Percentiles rank a stretch among this genome's conserved stretches.
These are phyloP conservation scores for Hericium alpestre DNA, from an alignment of 768 basidiomycete species.

Conservation along the genomic window DNA sequence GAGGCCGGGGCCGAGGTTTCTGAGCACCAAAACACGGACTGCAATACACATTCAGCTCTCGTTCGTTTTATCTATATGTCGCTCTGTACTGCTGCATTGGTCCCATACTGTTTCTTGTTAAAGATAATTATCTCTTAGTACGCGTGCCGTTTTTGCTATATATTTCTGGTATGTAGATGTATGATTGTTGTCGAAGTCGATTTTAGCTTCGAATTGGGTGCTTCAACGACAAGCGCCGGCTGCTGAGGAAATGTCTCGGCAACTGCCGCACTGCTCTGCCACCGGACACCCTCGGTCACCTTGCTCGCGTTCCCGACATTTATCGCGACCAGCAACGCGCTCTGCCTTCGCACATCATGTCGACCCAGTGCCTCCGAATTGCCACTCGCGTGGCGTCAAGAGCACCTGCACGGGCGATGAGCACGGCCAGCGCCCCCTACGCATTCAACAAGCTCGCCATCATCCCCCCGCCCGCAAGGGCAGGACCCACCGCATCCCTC, in stretches of 20 bases:
- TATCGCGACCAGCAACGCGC: too few species aligned
- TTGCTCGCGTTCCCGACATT: too few species aligned
- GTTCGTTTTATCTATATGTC: background rate
- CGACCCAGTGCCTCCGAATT: background rate
- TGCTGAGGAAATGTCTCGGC: background rate
- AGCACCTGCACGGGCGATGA: background rate
- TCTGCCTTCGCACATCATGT: slow-evolving; percentile 1
- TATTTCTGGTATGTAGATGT: too few species aligned
- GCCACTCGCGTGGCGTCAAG: background rate
- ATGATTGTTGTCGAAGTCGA: too few species aligned
- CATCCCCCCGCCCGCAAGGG: slow-evolving; percentile 34
- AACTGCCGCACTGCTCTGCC: background rate
- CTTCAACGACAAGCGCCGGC: background rate
- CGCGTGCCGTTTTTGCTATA: too few species aligned
- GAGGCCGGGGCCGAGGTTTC: slow-evolving; percentile 70
- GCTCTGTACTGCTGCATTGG: slow-evolving; percentile 1
- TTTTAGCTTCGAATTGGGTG: too few species aligned
- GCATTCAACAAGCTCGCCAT: slow-evolving; percentile 68
- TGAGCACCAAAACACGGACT: slow-evolving; percentile 21
- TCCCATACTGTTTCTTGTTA: too few species aligned
- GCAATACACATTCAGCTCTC: slow-evolving; percentile 9
- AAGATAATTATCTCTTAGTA: too few species aligned
- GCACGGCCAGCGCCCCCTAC: slow-evolving; percentile 26
- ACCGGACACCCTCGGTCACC: background rate
- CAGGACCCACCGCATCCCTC: slow-evolving; percentile 33